These are phyloP conservation scores for Cyberlindnera samutprakarnensis DNA, from an alignment of 805 yeast species.

Conservation along the genomic window DNA sequence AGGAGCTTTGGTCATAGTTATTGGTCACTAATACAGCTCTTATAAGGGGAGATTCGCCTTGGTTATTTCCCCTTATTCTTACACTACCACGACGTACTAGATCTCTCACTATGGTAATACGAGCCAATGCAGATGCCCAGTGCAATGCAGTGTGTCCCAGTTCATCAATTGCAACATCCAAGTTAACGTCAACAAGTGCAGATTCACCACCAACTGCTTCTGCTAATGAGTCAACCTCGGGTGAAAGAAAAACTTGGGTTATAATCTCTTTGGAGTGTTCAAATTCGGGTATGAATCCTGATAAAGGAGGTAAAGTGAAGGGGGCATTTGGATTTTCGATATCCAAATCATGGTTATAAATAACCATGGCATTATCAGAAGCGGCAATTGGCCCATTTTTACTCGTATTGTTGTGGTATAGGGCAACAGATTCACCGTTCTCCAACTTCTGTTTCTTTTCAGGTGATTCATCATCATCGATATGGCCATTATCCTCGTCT, in stretches of 20 bases:
- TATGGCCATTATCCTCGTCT: constrained; percentile 18
- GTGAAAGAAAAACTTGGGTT: constrained; percentile 43
- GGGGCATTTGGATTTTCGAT: constrained; percentile 38
- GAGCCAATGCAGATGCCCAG: constrained; percentile 92
- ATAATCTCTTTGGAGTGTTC: constrained; percentile 36
- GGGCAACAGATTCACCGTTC: not conserved
- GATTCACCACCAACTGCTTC: constrained; percentile 24
- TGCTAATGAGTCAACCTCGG: constrained; percentile 25
- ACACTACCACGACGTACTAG: constrained; percentile 62
- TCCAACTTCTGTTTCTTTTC: constrained; percentile 27
- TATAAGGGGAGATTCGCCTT: constrained; percentile 83
- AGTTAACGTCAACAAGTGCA: constrained; percentile 32
- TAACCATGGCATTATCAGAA: constrained; percentile 12
- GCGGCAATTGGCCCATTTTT: not conserved
- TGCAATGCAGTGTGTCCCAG: constrained; percentile 91
- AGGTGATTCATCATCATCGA: constrained; percentile 24
- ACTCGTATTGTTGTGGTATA: not conserved
- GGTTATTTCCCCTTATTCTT: constrained; percentile 66
- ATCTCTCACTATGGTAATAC: constrained; percentile 58
- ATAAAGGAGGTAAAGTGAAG: constrained; percentile 41
- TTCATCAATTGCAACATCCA: constrained; percentile 87
- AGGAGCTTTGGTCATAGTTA: constrained; percentile 71
- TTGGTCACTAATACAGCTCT: constrained; percentile 81
- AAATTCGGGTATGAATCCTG: constrained; percentile 22
- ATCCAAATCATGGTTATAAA: constrained; percentile 30